Conservation (phyloP, 2,329 filamentous ascomycete species). For the Aureobasidium sp. region DNA sequence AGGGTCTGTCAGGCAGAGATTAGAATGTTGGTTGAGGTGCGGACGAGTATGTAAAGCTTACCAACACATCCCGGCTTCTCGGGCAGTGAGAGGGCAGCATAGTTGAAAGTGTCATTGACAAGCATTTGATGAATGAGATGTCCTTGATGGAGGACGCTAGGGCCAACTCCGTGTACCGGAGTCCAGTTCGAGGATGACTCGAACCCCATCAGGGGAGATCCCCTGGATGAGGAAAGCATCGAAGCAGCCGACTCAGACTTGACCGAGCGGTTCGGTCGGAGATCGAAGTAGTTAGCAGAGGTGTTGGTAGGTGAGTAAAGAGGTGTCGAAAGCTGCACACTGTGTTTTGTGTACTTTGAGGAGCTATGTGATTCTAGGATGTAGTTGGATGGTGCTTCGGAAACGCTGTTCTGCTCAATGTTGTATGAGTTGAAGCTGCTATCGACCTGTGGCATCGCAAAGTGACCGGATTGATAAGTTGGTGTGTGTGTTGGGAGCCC, state of each 20-base stretch:
- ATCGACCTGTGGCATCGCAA: not conserved
- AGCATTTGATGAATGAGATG: constrained; percentile 44
- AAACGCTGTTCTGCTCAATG: not conserved
- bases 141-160: constrained; percentile 53
- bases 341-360: not conserved
- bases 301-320: constrained; percentile 38
- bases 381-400: constrained; percentile 1
- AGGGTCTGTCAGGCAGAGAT: constrained; percentile 40
- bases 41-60: constrained; percentile 37
- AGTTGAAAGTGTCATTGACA: constrained; percentile 49
- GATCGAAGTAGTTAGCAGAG: constrained; percentile 38
- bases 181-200: constrained; percentile 52
- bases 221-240: constrained; percentile 42
- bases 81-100: constrained; percentile 39
- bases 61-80: constrained; percentile 42
- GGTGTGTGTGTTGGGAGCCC: not conserved
- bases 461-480: not conserved
- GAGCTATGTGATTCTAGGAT: constrained; percentile 2
- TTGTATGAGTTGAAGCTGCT: not conserved
- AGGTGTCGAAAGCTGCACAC: constrained; percentile 23
- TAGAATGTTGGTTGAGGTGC: not conserved
- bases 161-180: constrained; percentile 49
- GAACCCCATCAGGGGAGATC: constrained; percentile 50
- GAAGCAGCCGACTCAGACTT: constrained; percentile 46
- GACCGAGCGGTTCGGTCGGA: constrained; percentile 37